These are phyloP conservation scores for Cornus suecica DNA, from an alignment of 148 eudicot species.

Conservation along the genomic window DNA sequence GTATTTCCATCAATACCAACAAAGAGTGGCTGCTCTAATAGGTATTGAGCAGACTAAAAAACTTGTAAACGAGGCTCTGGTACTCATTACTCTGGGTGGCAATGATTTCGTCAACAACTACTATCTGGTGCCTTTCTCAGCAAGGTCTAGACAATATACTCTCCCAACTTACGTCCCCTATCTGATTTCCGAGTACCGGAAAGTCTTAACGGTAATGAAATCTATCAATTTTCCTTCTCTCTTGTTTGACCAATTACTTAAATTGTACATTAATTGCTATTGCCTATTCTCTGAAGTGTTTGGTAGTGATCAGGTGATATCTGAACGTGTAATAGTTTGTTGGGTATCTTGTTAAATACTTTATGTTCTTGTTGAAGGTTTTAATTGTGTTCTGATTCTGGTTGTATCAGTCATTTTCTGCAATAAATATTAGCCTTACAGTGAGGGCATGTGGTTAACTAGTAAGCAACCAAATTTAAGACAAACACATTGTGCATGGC, in stretches of 20 bases:
- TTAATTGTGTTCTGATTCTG: no score
- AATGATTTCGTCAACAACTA: constrained; percentile 69
- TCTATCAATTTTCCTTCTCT: neutral
- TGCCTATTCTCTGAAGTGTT: no score
- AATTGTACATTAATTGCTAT: no score
- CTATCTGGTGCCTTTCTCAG: constrained; percentile 44
- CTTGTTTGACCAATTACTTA: neutral
- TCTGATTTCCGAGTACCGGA: constrained; percentile 48
- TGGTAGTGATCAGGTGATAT: no score
- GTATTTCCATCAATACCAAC: constrained; percentile 44
- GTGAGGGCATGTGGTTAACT: no score
- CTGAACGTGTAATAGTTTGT: no score
- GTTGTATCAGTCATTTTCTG: no score
- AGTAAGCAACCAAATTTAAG: no score
- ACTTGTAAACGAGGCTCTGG: constrained; percentile 47
- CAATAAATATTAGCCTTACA: no score
- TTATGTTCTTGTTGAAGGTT: no score
- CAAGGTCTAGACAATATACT: constrained; percentile 42
- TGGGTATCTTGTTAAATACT: no score
- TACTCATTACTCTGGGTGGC: constrained; percentile 60
- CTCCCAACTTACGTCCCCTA: constrained; percentile 38
- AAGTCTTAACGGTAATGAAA: constrained; percentile 34
- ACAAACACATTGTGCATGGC: no score
- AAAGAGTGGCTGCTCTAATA: constrained; percentile 33
- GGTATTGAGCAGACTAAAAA: constrained; percentile 29